Base-by-base conservation (phyloP, 108 stramenopile species). In the Cylindrotheca closterium region DNA sequence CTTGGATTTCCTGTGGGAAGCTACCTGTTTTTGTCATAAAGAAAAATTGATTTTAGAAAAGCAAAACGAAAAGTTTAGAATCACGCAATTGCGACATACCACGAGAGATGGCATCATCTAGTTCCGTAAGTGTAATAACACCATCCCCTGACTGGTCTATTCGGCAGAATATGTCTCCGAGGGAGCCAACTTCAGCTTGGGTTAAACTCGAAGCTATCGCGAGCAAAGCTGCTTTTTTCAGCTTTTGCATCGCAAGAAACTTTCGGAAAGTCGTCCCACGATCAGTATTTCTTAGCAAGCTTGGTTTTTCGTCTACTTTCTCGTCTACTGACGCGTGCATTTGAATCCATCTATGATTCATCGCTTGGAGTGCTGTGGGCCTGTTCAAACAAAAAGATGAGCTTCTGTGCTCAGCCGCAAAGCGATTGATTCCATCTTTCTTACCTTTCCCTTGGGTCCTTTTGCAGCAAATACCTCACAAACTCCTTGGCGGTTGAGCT, bases 141-240 rank as follows among this genome's bases (percentile, higher is more conserved):
- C 91, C 91, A 67, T 89, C 84, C 26, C 80, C 77, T 24, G 82
- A 65, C 49, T 73, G 65, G 67, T 95, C 91, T 37, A 92, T 84
- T 51, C 67, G 63, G 24, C 73, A 61, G 54, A 95, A 95, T 0
- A 89, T 72, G n/a, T 89, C 88, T 50, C 78, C 82, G 62, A 95
- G 62, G 2, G 68, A 51, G 28, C 80, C 77, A 34, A 95, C 79
- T 63, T 95, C 86, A 48, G 77, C 79, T 58, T 80, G 79, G 3
- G 87, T 91, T 18, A 91, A 71, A 65, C 89, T 81, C 29, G 84
- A 77, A 26, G 91, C 94, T 51, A 95, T 91, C 47, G 80, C 80
- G 4, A 81, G 79, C 28, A 95, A 68, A 3, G 94, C 94, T 28
- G 85, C 88, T 78, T 92, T 91, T 65, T 89, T 86, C 37, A 92